phyloP scores from a whole-genome alignment of 1,284 basidiomycete species.

The Chalciporus piperatoides region DNA sequence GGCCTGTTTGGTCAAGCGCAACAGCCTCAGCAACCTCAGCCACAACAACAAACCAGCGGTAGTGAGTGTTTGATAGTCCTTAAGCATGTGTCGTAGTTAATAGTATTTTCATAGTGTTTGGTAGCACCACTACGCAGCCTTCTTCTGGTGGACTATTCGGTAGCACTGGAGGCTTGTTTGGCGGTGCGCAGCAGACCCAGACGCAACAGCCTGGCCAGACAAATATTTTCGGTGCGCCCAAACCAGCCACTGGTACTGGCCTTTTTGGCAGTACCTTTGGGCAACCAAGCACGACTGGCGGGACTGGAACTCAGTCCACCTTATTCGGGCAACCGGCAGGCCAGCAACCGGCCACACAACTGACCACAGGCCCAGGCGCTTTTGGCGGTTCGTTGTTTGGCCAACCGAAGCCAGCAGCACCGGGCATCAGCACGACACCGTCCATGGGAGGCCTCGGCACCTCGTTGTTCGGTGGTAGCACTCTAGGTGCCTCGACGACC shows the following conservation, averaged over 20 bases:
- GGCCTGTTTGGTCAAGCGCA: conserved; percentile 42
- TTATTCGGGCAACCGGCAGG: conserved; percentile 43
- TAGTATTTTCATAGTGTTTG: conserved; percentile 23
- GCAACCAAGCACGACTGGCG: conserved; percentile 33
- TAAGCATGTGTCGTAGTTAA: conserved; percentile 5
- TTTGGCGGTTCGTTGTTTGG: conserved; percentile 45
- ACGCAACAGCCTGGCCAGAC: conserved; percentile 33
- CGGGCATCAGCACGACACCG: conserved; percentile 32
- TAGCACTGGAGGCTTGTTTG: conserved; percentile 46
- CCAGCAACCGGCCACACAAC: conserved; percentile 35
- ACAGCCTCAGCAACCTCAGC: conserved; percentile 31
- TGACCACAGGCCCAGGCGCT: conserved; percentile 25
- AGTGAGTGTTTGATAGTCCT: conserved; percentile 23
- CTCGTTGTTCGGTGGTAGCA: conserved; percentile 46
- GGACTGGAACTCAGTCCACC: conserved; percentile 29
- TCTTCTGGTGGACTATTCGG: conserved; percentile 35
- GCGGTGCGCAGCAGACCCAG: conserved; percentile 36
- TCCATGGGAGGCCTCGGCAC: conserved; percentile 42
- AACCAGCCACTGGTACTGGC: conserved; percentile 31
- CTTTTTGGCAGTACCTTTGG: conserved; percentile 34
- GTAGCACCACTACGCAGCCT: conserved; percentile 23
- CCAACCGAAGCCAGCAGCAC: conserved; percentile 36
- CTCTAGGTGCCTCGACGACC: conserved; percentile 41
- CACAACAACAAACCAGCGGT: conserved; percentile 33
- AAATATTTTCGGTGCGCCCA: conserved; percentile 34